Evolutionary conservation across 2,329 filamentous ascomycete species (phyloP).

Genomic region (Phaeoacremonium minimum): DNA sequence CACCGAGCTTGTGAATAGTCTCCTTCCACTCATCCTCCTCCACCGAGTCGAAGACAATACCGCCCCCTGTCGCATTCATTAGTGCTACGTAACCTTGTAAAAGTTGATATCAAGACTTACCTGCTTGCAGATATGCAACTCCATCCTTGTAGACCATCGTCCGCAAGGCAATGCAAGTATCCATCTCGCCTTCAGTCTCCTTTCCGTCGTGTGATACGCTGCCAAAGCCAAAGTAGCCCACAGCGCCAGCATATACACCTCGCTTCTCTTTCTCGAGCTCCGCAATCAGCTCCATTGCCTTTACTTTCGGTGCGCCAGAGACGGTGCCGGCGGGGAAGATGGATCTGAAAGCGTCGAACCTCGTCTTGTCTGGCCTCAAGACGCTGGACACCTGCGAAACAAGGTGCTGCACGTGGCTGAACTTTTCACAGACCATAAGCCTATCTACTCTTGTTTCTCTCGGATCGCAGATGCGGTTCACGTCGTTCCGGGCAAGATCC

Average conservation of each 20-base stretch:
- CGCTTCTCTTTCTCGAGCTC: slow-evolving; percentile 92
- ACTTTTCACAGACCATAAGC: slow-evolving; percentile 90
- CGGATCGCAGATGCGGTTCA: slow-evolving; percentile 93
- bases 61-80: slow-evolving; percentile 68
- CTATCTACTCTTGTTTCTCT: slow-evolving; percentile 85
- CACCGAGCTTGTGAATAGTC: slow-evolving; percentile 90
- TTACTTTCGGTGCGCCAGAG: slow-evolving; percentile 90
- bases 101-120: slow-evolving; percentile 30
- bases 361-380: slow-evolving; percentile 75
- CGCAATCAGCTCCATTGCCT: slow-evolving; percentile 94
- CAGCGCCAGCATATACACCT: slow-evolving; percentile 91
- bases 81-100: no score
- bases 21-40: slow-evolving; percentile 89
- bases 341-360: slow-evolving; percentile 92
- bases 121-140: slow-evolving; percentile 84
- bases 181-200: slow-evolving; percentile 80
- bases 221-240: slow-evolving; percentile 93
- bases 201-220: slow-evolving; percentile 60
- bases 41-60: slow-evolving; percentile 93
- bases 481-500: slow-evolving; percentile 90
- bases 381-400: slow-evolving; percentile 93
- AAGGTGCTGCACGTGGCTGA: slow-evolving; percentile 95
- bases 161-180: slow-evolving; percentile 74
- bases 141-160: slow-evolving; percentile 95
- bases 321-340: slow-evolving; percentile 98